Conservation (phyloP, 805 yeast genomes). For the Cyberlindnera meyerae region DNA sequence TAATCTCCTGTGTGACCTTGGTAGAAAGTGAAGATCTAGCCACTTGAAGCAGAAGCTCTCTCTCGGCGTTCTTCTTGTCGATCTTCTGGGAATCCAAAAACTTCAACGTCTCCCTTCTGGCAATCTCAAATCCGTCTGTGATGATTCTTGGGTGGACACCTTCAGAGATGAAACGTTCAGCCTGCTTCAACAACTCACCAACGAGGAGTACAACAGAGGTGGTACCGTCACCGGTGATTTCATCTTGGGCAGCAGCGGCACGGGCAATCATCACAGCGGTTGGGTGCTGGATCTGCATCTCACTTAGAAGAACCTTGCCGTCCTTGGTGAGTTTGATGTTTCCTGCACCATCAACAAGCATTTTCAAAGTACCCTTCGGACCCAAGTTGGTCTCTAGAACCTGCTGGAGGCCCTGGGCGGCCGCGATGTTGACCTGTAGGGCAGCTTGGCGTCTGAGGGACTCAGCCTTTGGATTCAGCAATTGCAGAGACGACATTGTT, state of each 20-base stretch:
- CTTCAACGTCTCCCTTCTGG: constrained; percentile 69
- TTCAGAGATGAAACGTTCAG: constrained; percentile 84
- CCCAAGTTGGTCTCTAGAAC: constrained; percentile 91
- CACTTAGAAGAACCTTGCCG: constrained; percentile 88
- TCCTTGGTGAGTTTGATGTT: constrained; percentile 93
- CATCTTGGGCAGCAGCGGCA: constrained; percentile 98
- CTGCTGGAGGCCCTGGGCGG: constrained; percentile 95
- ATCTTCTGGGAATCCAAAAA: constrained; percentile 65
- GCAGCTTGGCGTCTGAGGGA: constrained; percentile 95
- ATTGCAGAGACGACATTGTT: constrained; percentile 69
- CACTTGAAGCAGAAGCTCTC: constrained; percentile 86
- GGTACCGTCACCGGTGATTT: constrained; percentile 98
- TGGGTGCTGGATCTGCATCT: constrained; percentile 95
- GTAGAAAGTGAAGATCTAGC: constrained; percentile 88
- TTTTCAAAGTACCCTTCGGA: constrained; percentile 94
- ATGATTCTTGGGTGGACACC: constrained; percentile 95
- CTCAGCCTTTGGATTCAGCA: constrained; percentile 95
- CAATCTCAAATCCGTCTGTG: constrained; percentile 92
- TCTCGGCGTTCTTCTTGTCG: constrained; percentile 48
- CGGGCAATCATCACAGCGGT: constrained; percentile 90
- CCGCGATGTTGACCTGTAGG: constrained; percentile 86
- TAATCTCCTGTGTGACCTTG: constrained; percentile 71
- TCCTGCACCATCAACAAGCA: constrained; percentile 96
- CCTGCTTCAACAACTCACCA: constrained; percentile 92
- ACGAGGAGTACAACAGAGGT: constrained; percentile 92